A percentile compares a stretch with the other conserved stretches of the same genome.
phyloP scores from a whole-genome alignment of 192 early-diverging fungal species.

The Dimargaris xerosporica region DNA sequence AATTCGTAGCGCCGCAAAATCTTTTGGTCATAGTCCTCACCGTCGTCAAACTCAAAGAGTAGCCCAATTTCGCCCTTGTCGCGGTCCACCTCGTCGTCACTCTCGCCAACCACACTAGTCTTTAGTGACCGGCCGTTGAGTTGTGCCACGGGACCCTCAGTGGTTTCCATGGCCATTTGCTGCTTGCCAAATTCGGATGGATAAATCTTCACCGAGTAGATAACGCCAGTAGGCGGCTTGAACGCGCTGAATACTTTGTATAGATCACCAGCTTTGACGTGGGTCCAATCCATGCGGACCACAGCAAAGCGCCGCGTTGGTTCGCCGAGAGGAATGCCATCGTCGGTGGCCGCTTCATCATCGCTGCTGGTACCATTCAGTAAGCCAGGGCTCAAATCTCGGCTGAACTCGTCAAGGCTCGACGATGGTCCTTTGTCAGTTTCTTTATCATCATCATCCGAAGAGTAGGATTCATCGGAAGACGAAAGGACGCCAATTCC shows the following conservation, averaged over 20 bases:
- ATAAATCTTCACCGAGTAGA: slow-evolving; percentile 69
- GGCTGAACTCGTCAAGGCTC: slow-evolving; percentile 2
- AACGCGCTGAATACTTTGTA: slow-evolving; percentile 74
- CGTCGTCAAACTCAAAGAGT: slow-evolving; percentile 32
- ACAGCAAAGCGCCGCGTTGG: slow-evolving; percentile 63
- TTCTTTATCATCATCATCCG: slow-evolving; percentile 14
- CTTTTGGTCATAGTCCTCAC: slow-evolving; percentile 67
- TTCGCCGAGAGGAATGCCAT: slow-evolving; percentile 35
- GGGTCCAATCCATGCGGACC: slow-evolving; percentile 93
- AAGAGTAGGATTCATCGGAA: slow-evolving; percentile 17
- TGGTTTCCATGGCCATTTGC: slow-evolving; percentile 29
- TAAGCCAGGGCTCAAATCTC: slow-evolving; percentile 22
- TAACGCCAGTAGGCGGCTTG: slow-evolving; percentile 51
- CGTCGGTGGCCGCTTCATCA: slow-evolving; percentile 40
- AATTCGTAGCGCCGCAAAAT: slow-evolving; percentile 82
- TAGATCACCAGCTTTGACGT: slow-evolving; percentile 71
- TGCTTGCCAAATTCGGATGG: slow-evolving; percentile 62
- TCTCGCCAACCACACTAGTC: slow-evolving; percentile 21
- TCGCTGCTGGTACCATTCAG: slow-evolving; percentile 24
- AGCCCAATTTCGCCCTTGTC: background rate
- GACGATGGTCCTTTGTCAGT: slow-evolving; percentile 16
- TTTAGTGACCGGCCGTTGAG: slow-evolving; percentile 17
- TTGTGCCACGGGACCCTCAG: slow-evolving; percentile 26
- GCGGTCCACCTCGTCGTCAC: slow-evolving; percentile 24
- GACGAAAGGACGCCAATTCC: slow-evolving; percentile 48